A percentile compares a stretch with the other conserved stretches of the same genome.
Evolutionary conservation across 176 grass and related monocot genomes (phyloP).

Genomic region (Musa itinerans): DNA sequence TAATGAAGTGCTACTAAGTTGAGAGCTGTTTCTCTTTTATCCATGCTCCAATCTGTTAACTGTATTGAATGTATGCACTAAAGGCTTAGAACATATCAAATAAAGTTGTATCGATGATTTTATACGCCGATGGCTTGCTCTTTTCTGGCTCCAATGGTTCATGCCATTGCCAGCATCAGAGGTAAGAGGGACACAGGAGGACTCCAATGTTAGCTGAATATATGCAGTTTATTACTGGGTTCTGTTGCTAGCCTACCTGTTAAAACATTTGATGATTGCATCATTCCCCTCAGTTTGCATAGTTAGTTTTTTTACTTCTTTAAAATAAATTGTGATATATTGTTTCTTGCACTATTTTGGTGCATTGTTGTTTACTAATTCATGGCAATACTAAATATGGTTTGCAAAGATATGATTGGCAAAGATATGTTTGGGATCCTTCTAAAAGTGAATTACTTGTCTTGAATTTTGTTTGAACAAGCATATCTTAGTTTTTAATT

Average conservation of each 20-base stretch:
- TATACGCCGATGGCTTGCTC: neutral
- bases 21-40: neutral
- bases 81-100: neutral
- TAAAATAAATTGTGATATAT: neutral
- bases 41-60: neutral
- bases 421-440: neutral
- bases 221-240: neutral
- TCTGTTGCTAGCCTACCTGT: neutral
- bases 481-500: neutral
- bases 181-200: neutral
- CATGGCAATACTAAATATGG: no score
- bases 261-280: no score
- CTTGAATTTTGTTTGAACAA: neutral
- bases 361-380: neutral
- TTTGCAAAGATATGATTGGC: neutral
- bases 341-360: neutral
- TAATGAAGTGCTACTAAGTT: neutral
- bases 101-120: neutral
- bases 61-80: neutral
- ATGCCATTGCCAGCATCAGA: neutral
- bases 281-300: no score
- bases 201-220: neutral
- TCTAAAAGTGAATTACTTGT: neutral
- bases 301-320: no score
- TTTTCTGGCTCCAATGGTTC: neutral